Percentiles rank a stretch among this genome's conserved stretches.
phyloP scores from a whole-genome alignment of 2,329 filamentous ascomycete genomes.

The Torrubiella hemipterigena region DNA sequence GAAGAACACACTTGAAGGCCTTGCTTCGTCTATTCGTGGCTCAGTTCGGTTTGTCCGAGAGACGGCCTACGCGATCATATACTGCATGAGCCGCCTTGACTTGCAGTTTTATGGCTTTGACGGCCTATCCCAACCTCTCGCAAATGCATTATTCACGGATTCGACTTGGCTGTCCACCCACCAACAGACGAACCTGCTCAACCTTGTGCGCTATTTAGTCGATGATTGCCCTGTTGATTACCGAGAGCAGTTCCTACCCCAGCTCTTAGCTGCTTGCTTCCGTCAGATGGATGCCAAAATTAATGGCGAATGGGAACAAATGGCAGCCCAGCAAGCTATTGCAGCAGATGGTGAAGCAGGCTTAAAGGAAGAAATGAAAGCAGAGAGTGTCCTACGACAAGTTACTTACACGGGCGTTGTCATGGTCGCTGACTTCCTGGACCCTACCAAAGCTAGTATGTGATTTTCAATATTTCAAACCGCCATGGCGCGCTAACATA shows the following conservation, averaged over 20 bases:
- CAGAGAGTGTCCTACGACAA: constrained; percentile 87
- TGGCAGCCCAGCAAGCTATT: constrained; percentile 50
- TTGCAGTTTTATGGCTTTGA: constrained; percentile 83
- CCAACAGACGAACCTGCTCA: constrained; percentile 87
- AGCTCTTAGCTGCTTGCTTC: constrained; percentile 72
- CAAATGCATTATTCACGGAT: constrained; percentile 73
- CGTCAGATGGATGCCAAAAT: constrained; percentile 81
- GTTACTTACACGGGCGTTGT: constrained; percentile 86
- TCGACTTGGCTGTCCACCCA: constrained; percentile 77
- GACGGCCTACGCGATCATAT: constrained; percentile 87
- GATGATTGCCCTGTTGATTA: constrained; percentile 80
- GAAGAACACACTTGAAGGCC: constrained; percentile 79
- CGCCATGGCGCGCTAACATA: neutral
- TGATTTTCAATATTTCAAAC: constrained; percentile 3
- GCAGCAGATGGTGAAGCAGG: constrained; percentile 60
- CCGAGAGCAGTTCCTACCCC: constrained; percentile 70
- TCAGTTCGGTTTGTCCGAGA: constrained; percentile 84
- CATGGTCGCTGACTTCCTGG: constrained; percentile 81
- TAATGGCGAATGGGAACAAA: constrained; percentile 70
- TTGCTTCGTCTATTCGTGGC: constrained; percentile 85
- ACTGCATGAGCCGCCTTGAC: constrained; percentile 80
- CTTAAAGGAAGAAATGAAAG: constrained; percentile 93
- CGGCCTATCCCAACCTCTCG: constrained; percentile 71
- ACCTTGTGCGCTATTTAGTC: constrained; percentile 76
- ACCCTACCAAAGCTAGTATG: constrained; percentile 57